Conservation (phyloP, 257 asterid species). For the Solanum microdontum region DNA sequence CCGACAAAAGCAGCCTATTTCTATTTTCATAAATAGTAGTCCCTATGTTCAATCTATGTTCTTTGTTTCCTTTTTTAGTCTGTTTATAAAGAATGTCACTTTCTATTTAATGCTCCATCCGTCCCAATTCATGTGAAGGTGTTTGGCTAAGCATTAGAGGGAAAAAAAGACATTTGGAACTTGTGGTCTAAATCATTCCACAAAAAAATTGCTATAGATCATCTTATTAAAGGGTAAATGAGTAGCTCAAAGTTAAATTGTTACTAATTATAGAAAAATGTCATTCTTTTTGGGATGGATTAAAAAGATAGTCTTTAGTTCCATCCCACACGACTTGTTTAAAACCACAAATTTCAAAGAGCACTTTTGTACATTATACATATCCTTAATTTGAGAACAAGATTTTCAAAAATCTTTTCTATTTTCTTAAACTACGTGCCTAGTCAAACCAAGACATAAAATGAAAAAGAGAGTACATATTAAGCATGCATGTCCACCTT, state of each 20-base stretch:
- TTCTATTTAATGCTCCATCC: not conserved
- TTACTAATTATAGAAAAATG: not conserved
- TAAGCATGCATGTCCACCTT: not conserved
- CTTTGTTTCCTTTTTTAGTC: too few relatives aligned
- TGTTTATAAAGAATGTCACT: not conserved
- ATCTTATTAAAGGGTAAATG: not conserved
- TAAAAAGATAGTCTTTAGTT: not conserved
- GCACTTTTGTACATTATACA: not conserved
- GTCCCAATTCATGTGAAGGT: not conserved
- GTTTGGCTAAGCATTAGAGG: not conserved
- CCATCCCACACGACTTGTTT: not conserved
- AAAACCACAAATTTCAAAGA: not conserved
- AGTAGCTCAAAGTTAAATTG: not conserved
- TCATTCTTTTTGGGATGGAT: not conserved
- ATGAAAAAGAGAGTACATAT: not conserved
- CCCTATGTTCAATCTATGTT: not conserved
- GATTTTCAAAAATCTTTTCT: not conserved
- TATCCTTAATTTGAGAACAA: not conserved
- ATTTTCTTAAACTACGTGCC: not conserved
- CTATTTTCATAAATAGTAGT: not conserved
- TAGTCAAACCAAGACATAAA: not conserved
- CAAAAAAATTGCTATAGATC: not conserved
- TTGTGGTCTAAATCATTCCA: not conserved
- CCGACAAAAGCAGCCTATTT: not conserved
- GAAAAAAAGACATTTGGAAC: not conserved